These are phyloP conservation scores for Trichomonas vaginalis DNA, from an alignment of 208 protist species.

Conservation along the genomic window DNA sequence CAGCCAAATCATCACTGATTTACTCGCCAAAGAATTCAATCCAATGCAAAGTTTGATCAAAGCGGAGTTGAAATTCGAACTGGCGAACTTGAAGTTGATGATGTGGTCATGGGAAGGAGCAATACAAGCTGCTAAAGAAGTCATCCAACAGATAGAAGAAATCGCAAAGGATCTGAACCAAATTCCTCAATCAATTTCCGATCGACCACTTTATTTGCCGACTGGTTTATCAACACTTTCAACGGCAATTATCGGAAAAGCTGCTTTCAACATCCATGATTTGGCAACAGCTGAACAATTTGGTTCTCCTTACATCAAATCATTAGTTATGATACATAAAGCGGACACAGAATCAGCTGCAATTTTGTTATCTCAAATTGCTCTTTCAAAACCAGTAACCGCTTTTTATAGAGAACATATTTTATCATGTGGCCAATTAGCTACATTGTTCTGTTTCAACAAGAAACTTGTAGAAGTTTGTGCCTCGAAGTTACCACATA, in stretches of 20 bases:
- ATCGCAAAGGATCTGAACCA: neutral
- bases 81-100: neutral
- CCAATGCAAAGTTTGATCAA: neutral
- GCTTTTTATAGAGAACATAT: neutral
- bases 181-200: neutral
- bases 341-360: neutral
- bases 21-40: neutral
- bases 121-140: neutral
- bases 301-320: neutral
- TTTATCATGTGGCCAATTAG: neutral
- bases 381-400: neutral
- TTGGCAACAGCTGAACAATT: neutral
- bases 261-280: neutral
- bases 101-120: neutral
- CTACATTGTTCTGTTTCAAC: neutral
- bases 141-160: neutral
- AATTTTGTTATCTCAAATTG: neutral
- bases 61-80: neutral
- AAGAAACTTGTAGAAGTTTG: neutral
- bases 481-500: neutral
- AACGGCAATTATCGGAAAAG: neutral
- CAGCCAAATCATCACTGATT: neutral
- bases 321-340: neutral
- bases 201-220: neutral
- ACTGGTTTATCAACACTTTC: neutral